Conservation (phyloP, 441 rosid genomes). For the Flueggea neowawraea region DNA sequence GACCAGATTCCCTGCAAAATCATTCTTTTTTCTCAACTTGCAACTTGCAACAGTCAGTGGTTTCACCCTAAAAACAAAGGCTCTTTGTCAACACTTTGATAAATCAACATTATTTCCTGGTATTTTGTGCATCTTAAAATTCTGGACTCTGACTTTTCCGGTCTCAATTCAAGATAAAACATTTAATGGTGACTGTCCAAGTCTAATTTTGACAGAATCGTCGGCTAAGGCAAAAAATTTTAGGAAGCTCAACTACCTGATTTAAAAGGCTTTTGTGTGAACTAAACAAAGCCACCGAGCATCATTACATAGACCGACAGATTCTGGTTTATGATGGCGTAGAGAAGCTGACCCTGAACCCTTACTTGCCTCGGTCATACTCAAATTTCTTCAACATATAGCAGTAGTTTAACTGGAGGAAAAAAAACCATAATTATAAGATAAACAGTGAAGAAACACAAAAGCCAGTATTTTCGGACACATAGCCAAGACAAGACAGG, state of each 20-base stretch:
- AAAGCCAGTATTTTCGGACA: not conserved
- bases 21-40: too few species aligned
- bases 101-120: conserved; percentile 12
- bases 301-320: not conserved
- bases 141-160: not conserved
- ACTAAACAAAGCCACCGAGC: not conserved
- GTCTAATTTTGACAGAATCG: not conserved
- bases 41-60: too few species aligned
- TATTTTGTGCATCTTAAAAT: conserved; percentile 11
- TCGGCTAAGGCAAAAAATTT: conserved; percentile 6
- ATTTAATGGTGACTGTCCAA: conserved; percentile 8
- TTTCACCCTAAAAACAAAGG: too few species aligned
- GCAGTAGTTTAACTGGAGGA: conserved; percentile 83
- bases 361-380: conserved; percentile 64
- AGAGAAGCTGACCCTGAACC: conserved; percentile 64
- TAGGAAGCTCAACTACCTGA: conserved; percentile 22
- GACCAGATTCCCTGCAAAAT: too few species aligned
- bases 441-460: not conserved
- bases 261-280: conserved; percentile 7
- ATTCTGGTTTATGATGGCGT: conserved; percentile 29
- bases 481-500: not conserved
- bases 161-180: conserved; percentile 1
- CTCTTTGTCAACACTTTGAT: too few species aligned
- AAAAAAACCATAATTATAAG: not conserved
- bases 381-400: conserved; percentile 64